Evolutionary conservation across 148 eudicot species (phyloP), one percentile per base, ranked within the genome.

Genomic region (Amaranthus cruentus): DNA sequence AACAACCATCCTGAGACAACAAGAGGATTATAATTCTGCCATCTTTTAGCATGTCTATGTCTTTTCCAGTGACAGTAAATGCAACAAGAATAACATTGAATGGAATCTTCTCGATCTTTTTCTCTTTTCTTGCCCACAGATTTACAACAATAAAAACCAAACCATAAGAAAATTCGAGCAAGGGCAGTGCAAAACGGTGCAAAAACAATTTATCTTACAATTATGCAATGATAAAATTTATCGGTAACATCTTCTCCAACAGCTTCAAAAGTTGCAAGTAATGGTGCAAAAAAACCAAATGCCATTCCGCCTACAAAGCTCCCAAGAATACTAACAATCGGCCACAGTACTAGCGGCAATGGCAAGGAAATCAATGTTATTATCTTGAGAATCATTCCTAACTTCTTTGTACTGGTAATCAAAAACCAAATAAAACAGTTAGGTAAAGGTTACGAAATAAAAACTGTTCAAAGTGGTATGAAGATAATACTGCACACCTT

Each of bases 221-320:
- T 56, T 57, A 93, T 76, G 80, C 92, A 89, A 76, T 88, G 95
- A 75, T 75, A 67, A 66, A 51, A 81, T 68, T 88, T 93, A 61
- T 87, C 88, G 59, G 85, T 15, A 59, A 81, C 84, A 70, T 77
- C 79, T 60, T 76, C 88, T 66, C 94, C 94, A 70, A 84, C 85
- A 77, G 95, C 88, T 84, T 93, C 95, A 71, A 93, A 93, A 6
- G 98, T 91, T 61, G 97, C 92, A 64, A 93, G 74, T 53, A 93
- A 80, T 21, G 98, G 93, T 51, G 91, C 86, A 69, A 91, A 91
- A 73, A 83, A 88, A 5, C 98, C 97, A 61, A 81, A 93, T n/a
- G 84, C 95, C 57, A 83, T 63, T 56, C 92, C 91, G 44, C 97
- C 97, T 56, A 91, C 58, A 44, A 93, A 42, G 78, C 95, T 93